These are phyloP conservation scores for Exophiala sp. DNA, from an alignment of 2,329 filamentous ascomycete species.

Conservation along the genomic window DNA sequence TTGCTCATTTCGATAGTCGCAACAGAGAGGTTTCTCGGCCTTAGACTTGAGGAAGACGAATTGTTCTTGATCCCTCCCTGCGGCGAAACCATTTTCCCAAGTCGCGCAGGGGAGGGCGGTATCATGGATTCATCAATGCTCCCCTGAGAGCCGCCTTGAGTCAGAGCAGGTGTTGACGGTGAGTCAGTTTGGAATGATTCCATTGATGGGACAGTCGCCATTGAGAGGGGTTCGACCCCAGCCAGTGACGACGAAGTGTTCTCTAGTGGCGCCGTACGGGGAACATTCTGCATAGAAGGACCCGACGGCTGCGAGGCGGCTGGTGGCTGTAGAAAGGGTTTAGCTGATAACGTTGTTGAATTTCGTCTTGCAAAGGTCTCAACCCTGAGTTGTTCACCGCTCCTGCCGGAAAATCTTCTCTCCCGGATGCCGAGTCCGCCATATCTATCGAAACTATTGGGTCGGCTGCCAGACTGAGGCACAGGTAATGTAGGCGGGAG, in stretches of 20 bases:
- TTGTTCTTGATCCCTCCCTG: slow-evolving; percentile 57
- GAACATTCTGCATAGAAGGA: not conserved
- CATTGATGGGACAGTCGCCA: slow-evolving; percentile 26
- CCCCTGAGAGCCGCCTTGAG: slow-evolving; percentile 45
- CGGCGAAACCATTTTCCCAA: slow-evolving; percentile 22
- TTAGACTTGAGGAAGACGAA: slow-evolving; percentile 66
- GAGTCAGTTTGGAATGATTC: slow-evolving; percentile 39
- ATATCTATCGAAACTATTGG: slow-evolving; percentile 16
- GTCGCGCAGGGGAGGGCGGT: slow-evolving; percentile 33
- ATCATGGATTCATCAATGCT: slow-evolving; percentile 36
- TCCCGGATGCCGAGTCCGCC: slow-evolving; percentile 52
- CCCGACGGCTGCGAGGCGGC: slow-evolving; percentile 33
- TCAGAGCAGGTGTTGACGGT: slow-evolving; percentile 40
- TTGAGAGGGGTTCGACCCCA: slow-evolving; percentile 28
- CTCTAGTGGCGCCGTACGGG: slow-evolving; percentile 10
- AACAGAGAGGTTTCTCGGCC: slow-evolving; percentile 69
- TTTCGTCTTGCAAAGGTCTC: slow-evolving; percentile 57
- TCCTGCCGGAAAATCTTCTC: slow-evolving; percentile 75
- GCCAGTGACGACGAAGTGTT: not conserved
- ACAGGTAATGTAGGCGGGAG: slow-evolving; percentile 29
- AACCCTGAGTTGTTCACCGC: slow-evolving; percentile 80
- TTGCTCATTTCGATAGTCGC: slow-evolving; percentile 60
- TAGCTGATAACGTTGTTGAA: slow-evolving; percentile 28
- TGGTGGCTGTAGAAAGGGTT: slow-evolving; percentile 30
- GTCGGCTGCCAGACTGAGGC: slow-evolving; percentile 18